phyloP scores from a whole-genome alignment of 192 early-diverging fungal species.

The Helicostylum pulchrum region DNA sequence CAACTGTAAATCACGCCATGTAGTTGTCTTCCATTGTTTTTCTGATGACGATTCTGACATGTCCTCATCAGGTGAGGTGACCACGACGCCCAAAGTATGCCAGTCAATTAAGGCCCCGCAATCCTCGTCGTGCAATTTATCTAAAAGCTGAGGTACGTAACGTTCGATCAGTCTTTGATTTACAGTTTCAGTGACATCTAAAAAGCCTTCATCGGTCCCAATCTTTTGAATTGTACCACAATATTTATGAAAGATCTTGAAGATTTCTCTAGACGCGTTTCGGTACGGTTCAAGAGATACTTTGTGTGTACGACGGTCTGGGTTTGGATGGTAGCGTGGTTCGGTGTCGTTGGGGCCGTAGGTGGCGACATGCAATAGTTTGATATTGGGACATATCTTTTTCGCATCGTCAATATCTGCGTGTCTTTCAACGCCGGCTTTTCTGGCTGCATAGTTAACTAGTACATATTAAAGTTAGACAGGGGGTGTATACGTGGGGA shows the following conservation, averaged over 20 bases:
- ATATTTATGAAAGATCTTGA: slow-evolving; percentile 60
- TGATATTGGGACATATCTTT: slow-evolving; percentile 55
- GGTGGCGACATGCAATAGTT: slow-evolving; percentile 81
- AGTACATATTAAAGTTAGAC: background rate
- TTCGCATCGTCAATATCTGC: slow-evolving; percentile 48
- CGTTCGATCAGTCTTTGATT: slow-evolving; percentile 49
- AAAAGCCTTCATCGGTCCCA: slow-evolving; percentile 83
- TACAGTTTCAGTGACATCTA: slow-evolving; percentile 78
- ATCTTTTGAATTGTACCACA: slow-evolving; percentile 65
- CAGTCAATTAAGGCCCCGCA: slow-evolving; percentile 26
- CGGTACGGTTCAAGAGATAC: slow-evolving; percentile 84
- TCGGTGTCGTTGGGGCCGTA: slow-evolving; percentile 63
- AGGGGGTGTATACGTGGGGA: too few relatives aligned
- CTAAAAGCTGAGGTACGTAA: slow-evolving; percentile 39
- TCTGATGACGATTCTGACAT: too few relatives aligned
- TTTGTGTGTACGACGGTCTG: slow-evolving; percentile 78
- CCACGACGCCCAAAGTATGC: slow-evolving; percentile 46
- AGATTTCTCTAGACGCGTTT: slow-evolving; percentile 66
- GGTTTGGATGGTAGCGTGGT: slow-evolving; percentile 65
- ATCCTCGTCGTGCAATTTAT: slow-evolving; percentile 25
- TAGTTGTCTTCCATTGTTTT: slow-evolving; percentile 4
- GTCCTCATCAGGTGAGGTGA: slow-evolving; percentile 36
- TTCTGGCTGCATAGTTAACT: slow-evolving; percentile 85
- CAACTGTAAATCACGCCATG: slow-evolving; percentile 80
- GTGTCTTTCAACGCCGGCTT: slow-evolving; percentile 71